These are phyloP conservation scores for Thermochaetoides thermophila DNA, from an alignment of 495 filamentous ascomycete species.

Conservation along the genomic window DNA sequence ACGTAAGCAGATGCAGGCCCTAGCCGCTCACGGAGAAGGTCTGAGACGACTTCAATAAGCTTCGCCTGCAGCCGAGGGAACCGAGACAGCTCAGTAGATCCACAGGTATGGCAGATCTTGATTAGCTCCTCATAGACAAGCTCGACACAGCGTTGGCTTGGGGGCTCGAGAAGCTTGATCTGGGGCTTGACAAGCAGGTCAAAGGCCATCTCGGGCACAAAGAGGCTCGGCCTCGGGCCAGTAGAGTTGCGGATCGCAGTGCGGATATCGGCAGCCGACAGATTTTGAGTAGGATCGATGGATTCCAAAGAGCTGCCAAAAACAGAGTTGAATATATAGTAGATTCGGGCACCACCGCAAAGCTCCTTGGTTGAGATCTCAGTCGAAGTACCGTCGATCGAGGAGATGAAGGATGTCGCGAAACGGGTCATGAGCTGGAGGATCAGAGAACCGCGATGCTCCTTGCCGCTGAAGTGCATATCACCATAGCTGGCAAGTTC, in stretches of 20 bases:
- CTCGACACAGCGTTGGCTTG: constrained; percentile 92
- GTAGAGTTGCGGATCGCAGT: constrained; percentile 98
- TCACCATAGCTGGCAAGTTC: constrained; percentile 97
- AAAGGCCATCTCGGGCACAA: constrained; percentile 94
- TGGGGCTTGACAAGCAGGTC: constrained; percentile 96
- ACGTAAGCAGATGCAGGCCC: constrained; percentile 84
- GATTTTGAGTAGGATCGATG: constrained; percentile 87
- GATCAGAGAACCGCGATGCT: constrained; percentile 88
- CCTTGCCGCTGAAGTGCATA: constrained; percentile 94
- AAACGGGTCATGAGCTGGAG: constrained; percentile 97
- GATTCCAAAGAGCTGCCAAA: constrained; percentile 94
- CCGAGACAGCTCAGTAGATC: constrained; percentile 77
- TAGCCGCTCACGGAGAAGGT: constrained; percentile 81
- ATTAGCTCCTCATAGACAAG: constrained; percentile 98
- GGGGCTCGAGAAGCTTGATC: constrained; percentile 92
- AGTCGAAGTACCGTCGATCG: constrained; percentile 94
- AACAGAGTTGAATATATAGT: constrained; percentile 99
- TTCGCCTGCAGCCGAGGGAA: constrained; percentile 93
- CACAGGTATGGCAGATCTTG: constrained; percentile 98
- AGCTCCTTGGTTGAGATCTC: constrained; percentile 99
- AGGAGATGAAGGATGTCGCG: constrained; percentile 93
- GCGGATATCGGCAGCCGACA: constrained; percentile 91
- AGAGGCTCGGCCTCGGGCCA: constrained; percentile 84
- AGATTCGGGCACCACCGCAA: constrained; percentile 90
- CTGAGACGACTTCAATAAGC: constrained; percentile 95